A percentile compares a stretch with the other conserved stretches of the same genome.
Evolutionary conservation across 768 basidiomycete species (phyloP).

Genomic region (Hebeloma cylindrosporum): DNA sequence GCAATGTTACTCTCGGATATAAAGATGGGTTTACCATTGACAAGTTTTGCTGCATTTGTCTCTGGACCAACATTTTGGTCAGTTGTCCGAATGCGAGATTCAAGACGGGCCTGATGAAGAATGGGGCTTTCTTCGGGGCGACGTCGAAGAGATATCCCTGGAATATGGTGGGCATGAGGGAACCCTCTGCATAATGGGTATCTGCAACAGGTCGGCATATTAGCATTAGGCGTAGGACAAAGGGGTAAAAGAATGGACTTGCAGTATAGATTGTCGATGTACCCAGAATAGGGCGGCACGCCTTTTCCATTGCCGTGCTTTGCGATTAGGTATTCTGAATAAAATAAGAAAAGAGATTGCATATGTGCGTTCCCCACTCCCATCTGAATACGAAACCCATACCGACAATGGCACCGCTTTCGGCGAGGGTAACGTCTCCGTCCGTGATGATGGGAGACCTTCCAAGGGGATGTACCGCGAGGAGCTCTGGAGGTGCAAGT

Average conservation of each 20-base stretch:
- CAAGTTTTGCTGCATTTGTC: constrained; percentile 29
- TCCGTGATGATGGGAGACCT: constrained; percentile 49
- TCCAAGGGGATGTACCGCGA: constrained; percentile 42
- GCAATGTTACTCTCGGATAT: neutral
- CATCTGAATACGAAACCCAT: neutral
- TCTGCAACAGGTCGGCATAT: constrained; percentile 20
- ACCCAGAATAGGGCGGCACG: constrained; percentile 27
- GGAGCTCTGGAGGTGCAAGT: constrained; percentile 38
- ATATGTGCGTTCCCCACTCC: neutral
- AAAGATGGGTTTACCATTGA: constrained; percentile 24
- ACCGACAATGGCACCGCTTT: constrained; percentile 46
- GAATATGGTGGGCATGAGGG: constrained; percentile 40
- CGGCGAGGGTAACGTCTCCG: constrained; percentile 39
- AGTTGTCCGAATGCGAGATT: constrained; percentile 29
- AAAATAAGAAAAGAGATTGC: neutral
- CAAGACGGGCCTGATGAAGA: constrained; percentile 36
- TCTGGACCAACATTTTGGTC: constrained; percentile 22
- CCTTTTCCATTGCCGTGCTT: constrained; percentile 38
- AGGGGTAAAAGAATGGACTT: neutral
- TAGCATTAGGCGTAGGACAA: neutral
- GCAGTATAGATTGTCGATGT: constrained; percentile 39
- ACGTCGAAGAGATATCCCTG: constrained; percentile 34
- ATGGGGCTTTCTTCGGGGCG: constrained; percentile 32
- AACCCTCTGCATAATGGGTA: constrained; percentile 42
- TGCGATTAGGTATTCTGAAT: constrained; percentile 41